Conservation (phyloP, 2,329 filamentous ascomycete genomes). For the Neonectria magnoliae region DNA sequence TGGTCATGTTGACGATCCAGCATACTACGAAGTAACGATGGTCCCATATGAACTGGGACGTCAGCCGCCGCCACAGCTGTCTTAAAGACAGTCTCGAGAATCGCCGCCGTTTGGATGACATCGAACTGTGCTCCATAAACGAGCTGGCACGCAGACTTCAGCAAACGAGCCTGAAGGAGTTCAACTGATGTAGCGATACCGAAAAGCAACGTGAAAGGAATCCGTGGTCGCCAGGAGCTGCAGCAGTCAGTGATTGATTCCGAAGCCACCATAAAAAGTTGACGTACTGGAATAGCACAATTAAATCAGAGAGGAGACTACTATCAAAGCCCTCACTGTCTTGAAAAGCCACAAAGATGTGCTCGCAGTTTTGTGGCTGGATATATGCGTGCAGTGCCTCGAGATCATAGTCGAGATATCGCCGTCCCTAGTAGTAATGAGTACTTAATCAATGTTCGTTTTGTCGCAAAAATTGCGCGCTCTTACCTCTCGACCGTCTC, state of each 20-base stretch:
- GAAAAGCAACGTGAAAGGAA: conserved; percentile 81
- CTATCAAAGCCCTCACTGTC: conserved; percentile 86
- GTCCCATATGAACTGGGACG: conserved; percentile 69
- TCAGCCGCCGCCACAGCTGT: conserved; percentile 68
- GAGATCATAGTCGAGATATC: conserved; percentile 81
- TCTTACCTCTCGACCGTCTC: conserved; percentile 58
- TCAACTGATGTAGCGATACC: conserved; percentile 86
- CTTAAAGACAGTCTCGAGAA: conserved; percentile 78
- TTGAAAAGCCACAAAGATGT: conserved; percentile 78
- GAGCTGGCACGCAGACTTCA: conserved; percentile 73
- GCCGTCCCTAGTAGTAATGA: conserved; percentile 60
- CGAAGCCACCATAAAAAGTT: no score
- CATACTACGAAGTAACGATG: conserved; percentile 68
- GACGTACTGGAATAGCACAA: conserved; percentile 73
- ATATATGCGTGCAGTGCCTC: conserved; percentile 73
- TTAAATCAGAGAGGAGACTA: conserved; percentile 74
- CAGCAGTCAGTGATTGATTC: conserved; percentile 42
- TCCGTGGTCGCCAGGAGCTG: conserved; percentile 74
- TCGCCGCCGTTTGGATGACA: conserved; percentile 76
- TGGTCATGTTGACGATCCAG: conserved; percentile 80
- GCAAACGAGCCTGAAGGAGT: conserved; percentile 77
- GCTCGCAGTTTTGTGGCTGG: conserved; percentile 61
- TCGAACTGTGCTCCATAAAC: conserved; percentile 80
- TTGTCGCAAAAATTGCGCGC: neutral
- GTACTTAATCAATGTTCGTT: neutral